Evolutionary conservation across 2,329 filamentous ascomycete genomes (phyloP).

Genomic region (Paecilomyces formosus): DNA sequence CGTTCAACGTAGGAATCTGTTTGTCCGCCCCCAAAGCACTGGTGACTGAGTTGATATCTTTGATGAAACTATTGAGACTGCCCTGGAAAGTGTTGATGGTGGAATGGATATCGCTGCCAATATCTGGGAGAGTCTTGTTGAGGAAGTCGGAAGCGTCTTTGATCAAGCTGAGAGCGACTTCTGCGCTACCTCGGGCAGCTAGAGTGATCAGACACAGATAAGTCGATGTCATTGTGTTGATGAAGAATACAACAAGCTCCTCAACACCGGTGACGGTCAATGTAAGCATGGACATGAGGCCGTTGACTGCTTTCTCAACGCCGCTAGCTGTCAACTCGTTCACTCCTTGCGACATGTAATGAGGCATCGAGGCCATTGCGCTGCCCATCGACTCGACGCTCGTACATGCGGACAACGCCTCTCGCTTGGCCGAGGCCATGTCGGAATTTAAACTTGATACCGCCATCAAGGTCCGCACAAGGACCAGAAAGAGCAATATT

Average conservation of each 20-base stretch:
- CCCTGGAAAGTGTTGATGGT: slow-evolving; percentile 44
- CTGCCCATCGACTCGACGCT: slow-evolving; percentile 90
- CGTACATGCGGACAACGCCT: slow-evolving; percentile 83
- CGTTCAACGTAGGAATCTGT: slow-evolving; percentile 51
- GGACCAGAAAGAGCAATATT: slow-evolving; percentile 74
- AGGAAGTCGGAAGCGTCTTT: slow-evolving; percentile 54
- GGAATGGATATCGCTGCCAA: slow-evolving; percentile 41
- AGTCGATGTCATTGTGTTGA: slow-evolving; percentile 84
- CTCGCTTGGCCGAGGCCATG: slow-evolving; percentile 65
- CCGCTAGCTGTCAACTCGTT: slow-evolving; percentile 76
- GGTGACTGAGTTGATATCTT: slow-evolving; percentile 50
- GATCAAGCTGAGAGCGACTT: slow-evolving; percentile 57
- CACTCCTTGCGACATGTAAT: slow-evolving; percentile 83
- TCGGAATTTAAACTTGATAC: slow-evolving; percentile 65
- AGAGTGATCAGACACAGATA: slow-evolving; percentile 86
- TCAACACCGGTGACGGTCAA: slow-evolving; percentile 77
- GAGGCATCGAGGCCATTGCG: slow-evolving; percentile 95
- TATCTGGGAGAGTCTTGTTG: slow-evolving; percentile 45
- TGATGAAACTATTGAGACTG: slow-evolving; percentile 45
- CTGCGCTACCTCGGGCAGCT: slow-evolving; percentile 69
- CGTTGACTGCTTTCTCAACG: slow-evolving; percentile 72
- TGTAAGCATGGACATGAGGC: slow-evolving; percentile 69
- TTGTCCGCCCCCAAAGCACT: slow-evolving; percentile 40
- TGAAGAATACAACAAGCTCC: slow-evolving; percentile 81
- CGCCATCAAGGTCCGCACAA: slow-evolving; percentile 72